phyloP scores from a whole-genome alignment of 129 eudicot species.

The Centella asiatica region DNA sequence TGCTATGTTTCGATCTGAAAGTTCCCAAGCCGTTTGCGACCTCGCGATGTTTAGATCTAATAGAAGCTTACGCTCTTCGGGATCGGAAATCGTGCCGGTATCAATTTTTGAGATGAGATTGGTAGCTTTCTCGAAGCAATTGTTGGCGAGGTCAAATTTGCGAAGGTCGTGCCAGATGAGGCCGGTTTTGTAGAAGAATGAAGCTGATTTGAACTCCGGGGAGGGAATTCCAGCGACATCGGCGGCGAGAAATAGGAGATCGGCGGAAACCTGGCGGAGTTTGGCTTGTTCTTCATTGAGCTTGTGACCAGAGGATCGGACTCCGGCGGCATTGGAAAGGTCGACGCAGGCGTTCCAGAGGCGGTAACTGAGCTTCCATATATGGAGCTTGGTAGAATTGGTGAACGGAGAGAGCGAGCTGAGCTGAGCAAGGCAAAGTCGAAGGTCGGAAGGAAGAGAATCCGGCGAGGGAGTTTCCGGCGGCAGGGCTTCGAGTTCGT shows the following conservation, averaged over 20 bases:
- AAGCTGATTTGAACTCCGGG: constrained; percentile 57
- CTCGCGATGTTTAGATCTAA: constrained; percentile 66
- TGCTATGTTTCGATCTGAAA: constrained; percentile 48
- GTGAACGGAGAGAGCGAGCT: constrained; percentile 53
- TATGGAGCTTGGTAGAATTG: constrained; percentile 55
- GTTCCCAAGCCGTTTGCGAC: constrained; percentile 76
- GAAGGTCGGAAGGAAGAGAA: constrained; percentile 42
- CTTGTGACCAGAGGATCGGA: constrained; percentile 28
- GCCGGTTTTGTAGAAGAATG: constrained; percentile 73
- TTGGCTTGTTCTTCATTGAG: constrained; percentile 52
- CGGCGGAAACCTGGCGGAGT: constrained; percentile 70
- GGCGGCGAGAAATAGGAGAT: constrained; percentile 49
- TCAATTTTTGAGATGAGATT: constrained; percentile 55
- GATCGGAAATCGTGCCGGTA: constrained; percentile 28
- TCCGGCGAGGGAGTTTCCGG: constrained; percentile 35
- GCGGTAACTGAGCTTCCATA: constrained; percentile 89
- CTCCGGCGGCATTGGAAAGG: constrained; percentile 40
- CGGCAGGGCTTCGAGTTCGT: constrained; percentile 43
- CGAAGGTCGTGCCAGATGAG: constrained; percentile 58
- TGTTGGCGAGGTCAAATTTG: constrained; percentile 48
- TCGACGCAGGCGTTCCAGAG: constrained; percentile 92
- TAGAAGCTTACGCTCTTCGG: constrained; percentile 57
- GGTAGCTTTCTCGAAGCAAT: constrained; percentile 78
- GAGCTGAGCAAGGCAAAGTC: constrained; percentile 37
- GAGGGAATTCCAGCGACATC: constrained; percentile 78